Evolutionary conservation across 257 asterid genomes (phyloP), one percentile per base, ranked within the genome.

Genomic region (Jasminum sambac): DNA sequence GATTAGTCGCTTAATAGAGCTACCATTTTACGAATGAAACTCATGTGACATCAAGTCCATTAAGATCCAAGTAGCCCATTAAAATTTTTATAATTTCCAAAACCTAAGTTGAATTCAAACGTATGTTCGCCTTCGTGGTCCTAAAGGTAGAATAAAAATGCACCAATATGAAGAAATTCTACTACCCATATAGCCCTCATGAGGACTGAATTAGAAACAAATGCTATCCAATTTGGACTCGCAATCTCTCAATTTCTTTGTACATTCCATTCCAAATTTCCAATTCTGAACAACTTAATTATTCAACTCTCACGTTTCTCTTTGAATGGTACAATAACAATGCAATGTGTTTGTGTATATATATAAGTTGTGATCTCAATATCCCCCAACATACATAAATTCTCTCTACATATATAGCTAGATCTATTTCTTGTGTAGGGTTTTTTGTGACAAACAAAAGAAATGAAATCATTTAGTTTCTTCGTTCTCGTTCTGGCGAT

Each of bases 291-390:
- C n/a, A n/a, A n/a, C 66, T 38, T 48, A 39, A 72, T 69, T 63
- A 60, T 50, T 17, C 52, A 65, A 4, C 12, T 26, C 59, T 72
- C 71, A 78, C 73, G 68, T n/a, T 74, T 57, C 67, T 13, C 16
- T 79, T 77, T 80, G 84, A 83, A 80, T 68, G 52, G 38, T 52
- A 11, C n/a, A n/a, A n/a, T n/a, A n/a, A n/a, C n/a, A n/a, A n/a
- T n/a, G n/a, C n/a, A n/a, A n/a, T n/a, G n/a, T n/a, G n/a, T n/a
- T n/a, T n/a, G n/a, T n/a, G n/a, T n/a, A n/a, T n/a, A n/a, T n/a
- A n/a, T n/a, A n/a, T n/a, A n/a, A n/a, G n/a, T n/a, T n/a, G n/a
- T n/a, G n/a, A n/a, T n/a, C n/a, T n/a, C n/a, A n/a, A n/a, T n/a
- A n/a, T n/a, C n/a, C n/a, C n/a, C n/a, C n/a, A n/a, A n/a, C n/a